Evolutionary conservation across 164 flowering plant species (phyloP), one percentile per base, ranked within the genome.

Genomic region (Vitis rotundifolia): DNA sequence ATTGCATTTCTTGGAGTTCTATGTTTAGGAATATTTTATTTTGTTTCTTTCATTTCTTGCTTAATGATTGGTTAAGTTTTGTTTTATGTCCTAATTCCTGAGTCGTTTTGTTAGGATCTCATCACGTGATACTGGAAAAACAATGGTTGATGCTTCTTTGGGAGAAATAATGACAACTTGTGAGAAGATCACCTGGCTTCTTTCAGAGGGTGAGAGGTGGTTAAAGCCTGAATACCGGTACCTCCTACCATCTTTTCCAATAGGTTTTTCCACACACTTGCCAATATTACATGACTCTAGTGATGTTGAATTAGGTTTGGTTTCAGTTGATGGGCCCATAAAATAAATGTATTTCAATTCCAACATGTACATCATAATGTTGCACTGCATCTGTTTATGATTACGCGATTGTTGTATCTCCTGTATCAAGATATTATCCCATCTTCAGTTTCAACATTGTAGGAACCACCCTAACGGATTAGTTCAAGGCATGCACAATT

Each of bases 81-180:
- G 26, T 16, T 57, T 1, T 61, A 2, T 55, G 2, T 37, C 31
- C 59, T 55, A 28, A 62, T 69, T 10, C 54, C 14, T 76, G 58
- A 63, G 64, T 37, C 56, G 15, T 72, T 73, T 68, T 69, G 44
- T 68, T 73, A 94, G 99, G 71, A 73, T 81, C 56, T 95, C 99
- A 22, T 95, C 98, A 29, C 95, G 99, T 72, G 99, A 95, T 79
- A 95, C 99, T 76, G 99, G 99, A 66, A 95, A 95, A 79, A 95
- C 99, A 63, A 91, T 95, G 93, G 91, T 95, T 10, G 99, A 95
- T 87, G 99, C 99, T 58, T 91, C 96, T 70, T 68, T 95, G 79
- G 99, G 99, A 70, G 99, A 95, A 83, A 93, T 95, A 78, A 95
- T 95, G 98, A 93, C 99, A 11, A 95, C 99, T 44, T 95, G 99